phyloP scores from a whole-genome alignment of 1,284 basidiomycete species.

The Violaceomyces palustris region DNA sequence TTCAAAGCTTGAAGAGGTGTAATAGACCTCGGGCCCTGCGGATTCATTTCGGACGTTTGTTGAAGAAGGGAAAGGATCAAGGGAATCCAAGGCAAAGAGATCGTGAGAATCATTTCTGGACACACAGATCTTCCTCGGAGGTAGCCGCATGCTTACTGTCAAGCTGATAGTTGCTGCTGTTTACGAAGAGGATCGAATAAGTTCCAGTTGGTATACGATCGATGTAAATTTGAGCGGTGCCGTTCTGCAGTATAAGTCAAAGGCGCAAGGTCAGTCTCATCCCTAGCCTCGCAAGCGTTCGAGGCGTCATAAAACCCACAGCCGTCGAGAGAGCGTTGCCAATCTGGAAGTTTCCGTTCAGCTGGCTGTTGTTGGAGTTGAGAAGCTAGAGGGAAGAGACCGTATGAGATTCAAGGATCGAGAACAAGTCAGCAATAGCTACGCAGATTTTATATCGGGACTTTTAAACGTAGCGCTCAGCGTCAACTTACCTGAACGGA shows the following conservation, averaged over 20 bases:
- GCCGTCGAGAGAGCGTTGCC: constrained; percentile 28
- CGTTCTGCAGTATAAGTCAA: constrained; percentile 6
- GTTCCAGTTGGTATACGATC: constrained; percentile 26
- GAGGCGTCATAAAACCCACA: too few relatives aligned
- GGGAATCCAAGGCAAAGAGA: too few relatives aligned
- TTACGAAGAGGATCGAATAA: constrained; percentile 32
- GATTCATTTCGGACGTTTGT: too few relatives aligned
- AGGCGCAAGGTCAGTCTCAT: too few relatives aligned
- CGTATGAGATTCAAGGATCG: too few relatives aligned
- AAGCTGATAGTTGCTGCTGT: constrained; percentile 36
- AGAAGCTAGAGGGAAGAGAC: constrained; percentile 14
- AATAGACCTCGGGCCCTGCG: constrained; percentile 26
- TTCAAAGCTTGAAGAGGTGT: constrained; percentile 21
- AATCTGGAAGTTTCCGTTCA: constrained; percentile 40
- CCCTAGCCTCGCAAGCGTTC: too few relatives aligned
- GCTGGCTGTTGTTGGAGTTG: constrained; percentile 21
- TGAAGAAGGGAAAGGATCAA: too few relatives aligned
- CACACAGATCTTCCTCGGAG: too few relatives aligned
- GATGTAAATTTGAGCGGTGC: constrained; percentile 30
- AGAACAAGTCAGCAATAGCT: neutral
- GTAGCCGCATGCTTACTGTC: too few relatives aligned
- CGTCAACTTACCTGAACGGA: constrained; percentile 8
- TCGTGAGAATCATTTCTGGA: too few relatives aligned
- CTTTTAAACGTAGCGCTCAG: too few relatives aligned
- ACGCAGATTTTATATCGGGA: neutral